phyloP scores from a whole-genome alignment of 2,329 filamentous ascomycete genomes.

The Trichoderma atrobrunneum region DNA sequence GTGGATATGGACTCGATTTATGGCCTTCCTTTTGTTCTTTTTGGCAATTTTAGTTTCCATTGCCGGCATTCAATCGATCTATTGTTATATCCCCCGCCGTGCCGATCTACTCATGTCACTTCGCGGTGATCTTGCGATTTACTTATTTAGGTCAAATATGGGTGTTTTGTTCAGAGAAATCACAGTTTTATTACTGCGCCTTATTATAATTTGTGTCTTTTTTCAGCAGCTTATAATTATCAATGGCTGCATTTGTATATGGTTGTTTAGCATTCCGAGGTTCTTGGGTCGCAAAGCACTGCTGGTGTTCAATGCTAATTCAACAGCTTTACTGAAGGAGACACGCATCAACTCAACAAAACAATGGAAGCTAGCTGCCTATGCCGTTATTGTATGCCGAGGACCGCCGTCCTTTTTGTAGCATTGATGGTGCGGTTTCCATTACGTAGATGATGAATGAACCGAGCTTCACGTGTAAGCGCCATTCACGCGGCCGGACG shows the following conservation, averaged over 20 bases:
- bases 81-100: not conserved
- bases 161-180: not conserved
- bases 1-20: not conserved
- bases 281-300: not conserved
- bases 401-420: not conserved
- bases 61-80: not conserved
- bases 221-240: too few relatives aligned
- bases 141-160: not conserved
- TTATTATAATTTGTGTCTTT: not conserved
- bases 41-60: not conserved
- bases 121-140: not conserved
- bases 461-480: not conserved
- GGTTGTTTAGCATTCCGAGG: not conserved
- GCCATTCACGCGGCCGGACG: constrained; percentile 1
- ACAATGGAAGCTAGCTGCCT: not conserved
- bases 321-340: not conserved
- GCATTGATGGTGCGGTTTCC: not conserved
- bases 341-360: not conserved
- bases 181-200: not conserved
- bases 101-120: not conserved
- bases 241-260: not conserved
- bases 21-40: not conserved
- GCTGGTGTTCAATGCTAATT: not conserved
- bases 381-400: not conserved
- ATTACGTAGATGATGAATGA: not conserved